Conservation (phyloP, 495 filamentous ascomycete species). For the Lepraria neglecta region DNA sequence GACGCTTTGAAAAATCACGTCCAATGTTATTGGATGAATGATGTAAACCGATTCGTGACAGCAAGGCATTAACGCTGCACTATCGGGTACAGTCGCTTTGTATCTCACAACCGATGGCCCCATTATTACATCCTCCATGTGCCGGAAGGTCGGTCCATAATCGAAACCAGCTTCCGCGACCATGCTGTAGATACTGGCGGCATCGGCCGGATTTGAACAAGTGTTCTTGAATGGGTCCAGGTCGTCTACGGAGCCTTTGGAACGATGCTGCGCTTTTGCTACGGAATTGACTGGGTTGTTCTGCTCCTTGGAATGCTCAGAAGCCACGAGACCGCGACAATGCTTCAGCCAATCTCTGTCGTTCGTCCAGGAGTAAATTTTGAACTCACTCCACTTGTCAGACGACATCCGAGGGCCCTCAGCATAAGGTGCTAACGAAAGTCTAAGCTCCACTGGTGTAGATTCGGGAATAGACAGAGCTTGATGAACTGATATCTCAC, state of each 20-base stretch:
- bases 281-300: background rate
- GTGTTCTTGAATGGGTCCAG: background rate
- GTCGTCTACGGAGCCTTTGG: too few relatives aligned
- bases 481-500: background rate
- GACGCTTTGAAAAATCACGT: background rate
- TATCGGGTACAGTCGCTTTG: background rate
- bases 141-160: constrained; percentile 1
- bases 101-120: background rate
- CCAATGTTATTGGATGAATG: constrained; percentile 2
- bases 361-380: background rate
- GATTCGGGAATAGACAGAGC: background rate
- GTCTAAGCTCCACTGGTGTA: background rate
- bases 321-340: background rate
- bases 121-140: background rate
- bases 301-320: background rate
- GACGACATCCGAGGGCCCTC: background rate
- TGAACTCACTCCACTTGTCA: background rate
- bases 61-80: background rate
- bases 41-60: background rate
- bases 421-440: background rate
- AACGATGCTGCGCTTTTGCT: background rate
- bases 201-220: background rate
- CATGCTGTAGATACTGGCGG: background rate
- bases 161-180: background rate
- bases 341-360: constrained; percentile 8